These are phyloP conservation scores for Sugiyamaella chiloensis DNA, from an alignment of 805 yeast species.

Conservation along the genomic window DNA sequence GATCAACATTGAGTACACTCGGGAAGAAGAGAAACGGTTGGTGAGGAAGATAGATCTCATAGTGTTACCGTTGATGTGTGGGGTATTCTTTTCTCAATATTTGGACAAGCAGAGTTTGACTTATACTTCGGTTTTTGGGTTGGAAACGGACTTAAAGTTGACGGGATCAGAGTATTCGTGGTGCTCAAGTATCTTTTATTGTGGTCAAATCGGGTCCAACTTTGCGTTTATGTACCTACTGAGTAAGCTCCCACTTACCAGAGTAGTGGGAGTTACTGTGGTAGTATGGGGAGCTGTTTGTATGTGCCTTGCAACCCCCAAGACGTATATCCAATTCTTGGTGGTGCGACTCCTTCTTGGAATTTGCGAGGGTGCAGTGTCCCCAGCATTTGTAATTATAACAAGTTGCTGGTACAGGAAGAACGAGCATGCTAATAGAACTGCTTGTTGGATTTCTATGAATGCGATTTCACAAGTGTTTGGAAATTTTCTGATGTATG, in stretches of 20 bases:
- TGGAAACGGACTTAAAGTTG: slow-evolving; percentile 40
- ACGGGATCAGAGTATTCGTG: slow-evolving; percentile 36
- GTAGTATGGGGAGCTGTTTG: slow-evolving; percentile 57
- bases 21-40: background rate
- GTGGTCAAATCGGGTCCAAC: slow-evolving; percentile 60
- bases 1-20: background rate
- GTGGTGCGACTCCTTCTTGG: slow-evolving; percentile 48
- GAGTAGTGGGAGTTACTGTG: slow-evolving; percentile 45
- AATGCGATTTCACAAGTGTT: slow-evolving; percentile 39
- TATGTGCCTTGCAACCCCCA: slow-evolving; percentile 48
- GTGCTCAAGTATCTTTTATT: slow-evolving; percentile 54
- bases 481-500: slow-evolving; percentile 51
- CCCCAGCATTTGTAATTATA: slow-evolving; percentile 52
- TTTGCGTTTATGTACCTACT: slow-evolving; percentile 45
- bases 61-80: slow-evolving; percentile 7
- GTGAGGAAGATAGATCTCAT: slow-evolving; percentile 4
- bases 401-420: slow-evolving; percentile 51
- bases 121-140: slow-evolving; percentile 11
- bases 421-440: slow-evolving; percentile 33
- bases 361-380: slow-evolving; percentile 47
- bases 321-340: slow-evolving; percentile 42
- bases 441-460: slow-evolving; percentile 37
- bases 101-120: slow-evolving; percentile 10
- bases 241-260: slow-evolving; percentile 56
- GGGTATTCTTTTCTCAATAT: slow-evolving; percentile 2